These are phyloP conservation scores for Rhizopogon parksii DNA, from an alignment of 1,284 basidiomycete genomes.

Conservation along the genomic window DNA sequence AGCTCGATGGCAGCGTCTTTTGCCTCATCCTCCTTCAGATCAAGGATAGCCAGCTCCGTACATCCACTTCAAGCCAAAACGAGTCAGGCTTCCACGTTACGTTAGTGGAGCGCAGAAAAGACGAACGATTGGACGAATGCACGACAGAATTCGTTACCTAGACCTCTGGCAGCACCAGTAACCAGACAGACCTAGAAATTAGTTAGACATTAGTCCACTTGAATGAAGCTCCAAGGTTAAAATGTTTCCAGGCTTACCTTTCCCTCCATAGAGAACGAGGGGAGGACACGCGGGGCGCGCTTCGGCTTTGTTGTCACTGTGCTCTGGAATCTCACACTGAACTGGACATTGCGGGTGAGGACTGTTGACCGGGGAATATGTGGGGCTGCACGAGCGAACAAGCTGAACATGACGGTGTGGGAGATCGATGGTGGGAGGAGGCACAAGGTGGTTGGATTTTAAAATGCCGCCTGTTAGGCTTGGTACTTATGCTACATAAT, in stretches of 20 bases:
- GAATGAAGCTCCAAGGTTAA: not conserved
- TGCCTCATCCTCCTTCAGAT: slow-evolving; percentile 74
- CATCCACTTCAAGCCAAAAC: slow-evolving; percentile 53
- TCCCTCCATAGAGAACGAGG: slow-evolving; percentile 60
- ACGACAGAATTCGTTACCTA: slow-evolving; percentile 84
- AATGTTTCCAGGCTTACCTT: slow-evolving; percentile 39
- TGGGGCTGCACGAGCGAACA: slow-evolving; percentile 22
- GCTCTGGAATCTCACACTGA: slow-evolving; percentile 21
- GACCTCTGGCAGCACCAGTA: slow-evolving; percentile 89
- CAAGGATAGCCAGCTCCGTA: slow-evolving; percentile 76
- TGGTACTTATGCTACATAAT: slow-evolving; percentile 4
- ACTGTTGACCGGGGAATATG: slow-evolving; percentile 13
- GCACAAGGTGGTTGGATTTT: slow-evolving; percentile 15
- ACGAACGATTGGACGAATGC: slow-evolving; percentile 83
- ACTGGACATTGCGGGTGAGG: slow-evolving; percentile 10
- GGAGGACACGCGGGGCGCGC: slow-evolving; percentile 36
- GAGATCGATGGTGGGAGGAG: slow-evolving; percentile 12
- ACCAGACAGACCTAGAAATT: slow-evolving; percentile 75
- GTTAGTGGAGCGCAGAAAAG: not conserved
- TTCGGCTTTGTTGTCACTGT: slow-evolving; percentile 22
- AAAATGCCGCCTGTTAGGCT: slow-evolving; percentile 10
- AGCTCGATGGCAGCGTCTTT: slow-evolving; percentile 72
- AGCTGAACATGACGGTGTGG: slow-evolving; percentile 20
- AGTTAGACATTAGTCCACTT: slow-evolving; percentile 1
- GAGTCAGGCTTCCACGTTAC: slow-evolving; percentile 4